Base-by-base conservation (phyloP, 768 basidiomycete species). In the Agaricus subrufescens region DNA sequence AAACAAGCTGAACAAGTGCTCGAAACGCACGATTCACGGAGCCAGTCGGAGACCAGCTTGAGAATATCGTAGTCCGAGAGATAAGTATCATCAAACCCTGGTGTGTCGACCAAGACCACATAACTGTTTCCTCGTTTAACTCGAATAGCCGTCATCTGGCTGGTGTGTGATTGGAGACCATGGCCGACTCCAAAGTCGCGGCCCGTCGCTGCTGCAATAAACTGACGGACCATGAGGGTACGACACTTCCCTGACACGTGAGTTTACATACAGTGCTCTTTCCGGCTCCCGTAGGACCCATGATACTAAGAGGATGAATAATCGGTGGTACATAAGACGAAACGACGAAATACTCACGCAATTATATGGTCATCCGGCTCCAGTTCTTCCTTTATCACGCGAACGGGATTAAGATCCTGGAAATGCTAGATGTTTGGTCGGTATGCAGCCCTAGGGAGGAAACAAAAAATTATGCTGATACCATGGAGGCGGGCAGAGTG, bases 221-320 rank as follows among this genome's bases (percentile, higher is more conserved):
- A 44, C 55, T 47, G 39, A 1, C 27, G 2, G 34, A 4, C 25
- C 40, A 15, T 31, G 39, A 29, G 26, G 11, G 42, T 6, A 50
- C 34, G 15, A 27, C 11, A 19, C 30, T 46, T 27, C 31, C 34
- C 3, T 19, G 34, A 50, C 29, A 12, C 0, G 1, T 25, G 4
- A 19, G 1, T 25, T n/a, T 47, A 12, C 65, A 8, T 56, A 70
- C 69, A 12, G 66, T 66, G 50, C 68, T 69, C 54, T 69, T 70
- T 12, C 69, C 69, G 19, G 67, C 62, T 46, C 69, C 68, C 4
- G 67, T 70, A 3, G 64, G 63, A 0, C 69, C 69, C 67, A 70
- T 69, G 3, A 69, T 46, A 14, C 69, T 67, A 34, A 10, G 14
- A 57, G 45, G 25, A 42, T 40, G 23, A 27, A 58, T 23, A 30